Base-by-base conservation (phyloP, 257 asterid genomes). In the Nyctanthes arbortristis region DNA sequence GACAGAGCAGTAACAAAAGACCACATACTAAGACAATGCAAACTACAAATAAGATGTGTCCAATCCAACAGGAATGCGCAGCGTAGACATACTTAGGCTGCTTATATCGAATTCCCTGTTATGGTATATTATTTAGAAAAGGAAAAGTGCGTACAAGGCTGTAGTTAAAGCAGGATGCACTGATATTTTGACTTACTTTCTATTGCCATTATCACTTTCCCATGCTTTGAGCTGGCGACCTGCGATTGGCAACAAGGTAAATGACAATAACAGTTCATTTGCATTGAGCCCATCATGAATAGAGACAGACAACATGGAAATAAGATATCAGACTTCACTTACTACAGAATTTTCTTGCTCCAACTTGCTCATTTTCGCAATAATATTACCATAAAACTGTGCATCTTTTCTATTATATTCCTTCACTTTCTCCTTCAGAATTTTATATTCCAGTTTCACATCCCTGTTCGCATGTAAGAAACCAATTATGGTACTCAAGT, bases 361-460 rank as follows among this genome's bases (percentile, higher is more conserved):
- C 63, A 74, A 29, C 78, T 80, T 76, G 70, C 7, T 82, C 86
- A 84, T 68, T 70, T 86, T 84, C 6, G 85, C 85, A 39, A 88
- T 65, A 12, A 86, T 86, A 77, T 61, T 81, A 11, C 86, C 79
- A 18, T 88, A 86, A 74, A 86, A 86, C 40, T 79, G 75, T n/a
- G 90, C 92, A 9, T 84, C 89, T 57, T 82, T 86, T 80, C 63
- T 77, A 67, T 82, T 80, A 66, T 77, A 82, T 49, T 82, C 93
- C 70, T 73, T 88, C 2, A 84, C 77, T 68, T 84, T 86, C 59
- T 82, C 82, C 77, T 79, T 86, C 55, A 84, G 76, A 5, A 69
- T 22, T 76, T 79, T 86, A 80, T 88, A 80, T 39, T 28, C 90
- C 65, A 80, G 16, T 62, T 88, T 88, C 68, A 88, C 96, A 59